Evolutionary conservation across 176 grass and related monocot genomes (phyloP), one percentile per base, ranked within the genome.

Genomic region (Saccharum officinarum): DNA sequence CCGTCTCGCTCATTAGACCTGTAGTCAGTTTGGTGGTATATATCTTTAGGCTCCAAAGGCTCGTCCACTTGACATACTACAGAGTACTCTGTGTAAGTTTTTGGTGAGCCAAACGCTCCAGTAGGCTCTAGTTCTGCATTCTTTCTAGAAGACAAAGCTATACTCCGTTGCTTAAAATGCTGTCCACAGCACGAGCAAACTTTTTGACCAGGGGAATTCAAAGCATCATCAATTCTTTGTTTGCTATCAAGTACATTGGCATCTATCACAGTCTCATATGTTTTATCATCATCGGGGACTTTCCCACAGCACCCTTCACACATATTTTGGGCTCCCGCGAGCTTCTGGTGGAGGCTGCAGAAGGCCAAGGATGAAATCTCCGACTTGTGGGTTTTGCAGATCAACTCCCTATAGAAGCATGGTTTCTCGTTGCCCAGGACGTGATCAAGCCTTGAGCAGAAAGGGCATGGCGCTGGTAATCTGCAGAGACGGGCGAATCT

Each of bases 281-380:
- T 64, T 30, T 18, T 39, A 3, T 54, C 63, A 63, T 85, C 62
- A 15, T 42, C 10, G n/a, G 36, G 36, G 17, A 28, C 31, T 73
- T 73, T 83, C 69, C 75, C 73, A 49, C 84, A 80, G 70, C 97
- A 99, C 49, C 81, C 74, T 42, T 91, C 78, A 37, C 97, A 99
- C 80, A 95, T 79, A 75, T 54, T 89, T 46, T 79, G 84, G 6
- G 83, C 60, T 13, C 86, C 45, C 3, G 82, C 90, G 41, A 99
- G 93, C 54, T 92, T 94, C 67, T 89, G 86, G 79, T 99, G 97
- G 44, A 84, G 79, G n/a, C 33, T 78, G 67, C 93, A 99, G 73
- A 92, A 96, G 31, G 90, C 74, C 80, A 96, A 76, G n/a, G 93
- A 89, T 14, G 97, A 96, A 59, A 99, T 91, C 86, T 96, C 97